phyloP scores from a whole-genome alignment of 768 basidiomycete genomes.

The Crassisporium funariophilum region DNA sequence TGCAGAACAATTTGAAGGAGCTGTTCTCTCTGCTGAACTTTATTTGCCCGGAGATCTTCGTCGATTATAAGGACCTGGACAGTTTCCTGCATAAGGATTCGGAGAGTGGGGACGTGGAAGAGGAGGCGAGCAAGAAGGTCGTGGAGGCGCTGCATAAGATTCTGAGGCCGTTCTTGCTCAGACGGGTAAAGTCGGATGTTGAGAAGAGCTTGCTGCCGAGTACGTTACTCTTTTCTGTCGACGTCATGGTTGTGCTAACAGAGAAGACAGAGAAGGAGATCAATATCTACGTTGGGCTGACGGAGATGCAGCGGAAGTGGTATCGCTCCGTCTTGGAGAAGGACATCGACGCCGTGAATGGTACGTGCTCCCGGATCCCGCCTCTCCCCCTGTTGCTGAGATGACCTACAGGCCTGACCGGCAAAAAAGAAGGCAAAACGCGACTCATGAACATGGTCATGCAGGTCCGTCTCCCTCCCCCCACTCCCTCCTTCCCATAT shows the following conservation, averaged over 20 bases:
- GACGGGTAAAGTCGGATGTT: conserved; percentile 94
- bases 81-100: conserved; percentile 92
- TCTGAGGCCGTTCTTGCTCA: conserved; percentile 88
- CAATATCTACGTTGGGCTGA: conserved; percentile 95
- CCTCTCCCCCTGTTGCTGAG: background rate
- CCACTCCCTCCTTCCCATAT: background rate
- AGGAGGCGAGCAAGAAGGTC: conserved; percentile 87
- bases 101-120: conserved; percentile 62
- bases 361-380: conserved; percentile 38
- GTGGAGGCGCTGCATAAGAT: conserved; percentile 98
- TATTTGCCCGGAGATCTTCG: conserved; percentile 96
- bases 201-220: conserved; percentile 95
- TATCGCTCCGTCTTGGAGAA: conserved; percentile 95
- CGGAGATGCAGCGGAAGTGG: conserved; percentile 98
- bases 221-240: conserved; percentile 26
- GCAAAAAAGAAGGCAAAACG: conserved; percentile 99
- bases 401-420: conserved; percentile 67
- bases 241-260: background rate
- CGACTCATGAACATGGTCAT: conserved; percentile 98
- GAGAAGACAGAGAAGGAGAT: conserved; percentile 84
- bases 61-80: conserved; percentile 88
- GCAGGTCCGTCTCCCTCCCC: conserved; percentile 59
- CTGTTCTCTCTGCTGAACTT: conserved; percentile 92
- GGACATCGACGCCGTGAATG: conserved; percentile 98
- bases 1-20: conserved; percentile 97